Percentiles rank a stretch among this genome's conserved stretches.
Conservation (phyloP, 176 grass and related monocot genomes). For the Avena eriantha region DNA sequence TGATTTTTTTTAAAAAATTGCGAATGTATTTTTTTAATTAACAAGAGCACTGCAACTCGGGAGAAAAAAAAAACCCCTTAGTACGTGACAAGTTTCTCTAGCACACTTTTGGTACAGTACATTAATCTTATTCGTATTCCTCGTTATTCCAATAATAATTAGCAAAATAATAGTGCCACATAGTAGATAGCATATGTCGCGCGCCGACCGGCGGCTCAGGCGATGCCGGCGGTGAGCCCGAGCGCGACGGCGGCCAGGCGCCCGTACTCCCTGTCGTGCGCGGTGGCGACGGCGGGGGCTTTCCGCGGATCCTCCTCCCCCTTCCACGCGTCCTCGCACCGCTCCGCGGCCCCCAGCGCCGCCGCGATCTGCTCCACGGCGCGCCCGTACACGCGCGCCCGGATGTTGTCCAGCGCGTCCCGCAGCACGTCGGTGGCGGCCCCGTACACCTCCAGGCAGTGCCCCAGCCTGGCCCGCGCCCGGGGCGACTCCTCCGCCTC, state of each 20-base stretch:
- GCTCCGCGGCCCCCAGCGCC: constrained; percentile 50
- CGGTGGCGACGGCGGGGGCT: constrained; percentile 16
- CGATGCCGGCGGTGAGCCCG: constrained; percentile 35
- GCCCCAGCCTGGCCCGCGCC: constrained; percentile 27
- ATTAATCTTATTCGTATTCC: neutral
- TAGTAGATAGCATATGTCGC: too few relatives aligned
- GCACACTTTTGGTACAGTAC: too few relatives aligned
- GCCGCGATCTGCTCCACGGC: constrained; percentile 48
- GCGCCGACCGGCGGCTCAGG: neutral
- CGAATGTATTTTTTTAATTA: too few relatives aligned
- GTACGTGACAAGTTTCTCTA: too few relatives aligned
- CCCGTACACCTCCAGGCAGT: constrained; percentile 53
- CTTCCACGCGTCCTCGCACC: constrained; percentile 62
- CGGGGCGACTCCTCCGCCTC: constrained; percentile 45
- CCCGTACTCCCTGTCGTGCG: constrained; percentile 53
- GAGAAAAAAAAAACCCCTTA: too few relatives aligned
- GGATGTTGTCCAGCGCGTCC: constrained; percentile 63
- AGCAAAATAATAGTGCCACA: neutral
- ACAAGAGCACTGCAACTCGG: too few relatives aligned
- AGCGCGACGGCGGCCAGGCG: constrained; percentile 43
- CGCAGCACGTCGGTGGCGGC: constrained; percentile 45
- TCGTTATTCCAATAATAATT: neutral
- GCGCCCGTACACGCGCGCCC: constrained; percentile 46
- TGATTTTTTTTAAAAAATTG: too few relatives aligned
- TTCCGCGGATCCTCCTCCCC: constrained; percentile 32